Base-by-base conservation (phyloP, 352 stramenopile species). In the Blastocystis sp. region DNA sequence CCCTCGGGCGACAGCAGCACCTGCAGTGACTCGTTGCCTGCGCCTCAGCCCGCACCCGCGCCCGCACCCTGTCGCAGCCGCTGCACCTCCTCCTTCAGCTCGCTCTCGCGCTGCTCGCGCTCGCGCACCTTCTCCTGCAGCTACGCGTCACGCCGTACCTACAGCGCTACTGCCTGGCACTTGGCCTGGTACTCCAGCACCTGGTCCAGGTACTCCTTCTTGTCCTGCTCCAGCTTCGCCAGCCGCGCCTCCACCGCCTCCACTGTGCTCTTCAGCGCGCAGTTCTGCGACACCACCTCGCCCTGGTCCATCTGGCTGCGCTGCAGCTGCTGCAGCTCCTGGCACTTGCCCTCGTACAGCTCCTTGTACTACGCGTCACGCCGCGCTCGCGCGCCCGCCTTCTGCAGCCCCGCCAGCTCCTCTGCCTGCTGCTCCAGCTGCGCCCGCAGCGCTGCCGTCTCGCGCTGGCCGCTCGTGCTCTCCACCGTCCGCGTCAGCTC, bases 321-420 rank as follows among this genome's bases (percentile, higher is more conserved):
- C 45, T 62, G 74, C 19, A 67, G 48, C 41, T 84, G 53, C 61
- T 84, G 74, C 45, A 84, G 40, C 74, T 84, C 53, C 53, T 67
- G 28, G 28, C 48, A 21, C 53, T 84, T 69, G 2, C 19, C 59
- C n/a, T 60, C 28, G n/a, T 21, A 62, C 48, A 84, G 19, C 52
- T 48, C 14, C 41, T 66, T 53, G 14, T 17, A 56, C 48, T 56
- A 56, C 48, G 14, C 48, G 5, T 56, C 48, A 56, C 14, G 5
- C 48, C 48, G 5, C 48, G 5, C 48, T 0, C 5, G 48, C 48
- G 14, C 48, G 48, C 48, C 5, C 45, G 21, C 52, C 43, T 84
- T 84, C 60, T 84, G 52, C 45, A 84, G 53, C 56, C 69, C 19
- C 38, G 9, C 17, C 52, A 67, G 21, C 48, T 84, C 53, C 53